Evolutionary conservation across 495 filamentous ascomycete genomes (phyloP).

Genomic region (Penicillium soppii): DNA sequence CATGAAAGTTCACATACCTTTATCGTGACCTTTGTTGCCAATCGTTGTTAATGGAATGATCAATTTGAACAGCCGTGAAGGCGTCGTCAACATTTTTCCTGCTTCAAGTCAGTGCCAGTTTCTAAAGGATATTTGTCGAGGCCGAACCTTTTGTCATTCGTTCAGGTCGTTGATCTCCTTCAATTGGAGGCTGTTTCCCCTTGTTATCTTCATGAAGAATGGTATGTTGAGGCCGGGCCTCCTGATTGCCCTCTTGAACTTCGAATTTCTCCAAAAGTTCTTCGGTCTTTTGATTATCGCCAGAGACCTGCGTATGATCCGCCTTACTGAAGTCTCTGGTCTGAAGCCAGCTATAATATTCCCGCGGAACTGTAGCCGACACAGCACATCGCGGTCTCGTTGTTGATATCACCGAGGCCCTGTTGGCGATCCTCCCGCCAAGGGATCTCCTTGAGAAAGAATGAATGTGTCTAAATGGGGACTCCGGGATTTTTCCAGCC

Average conservation of each 20-base stretch:
- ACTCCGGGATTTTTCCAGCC: background rate
- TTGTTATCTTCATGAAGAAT: conserved; percentile 9
- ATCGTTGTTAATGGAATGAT: conserved; percentile 73
- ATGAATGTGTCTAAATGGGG: background rate
- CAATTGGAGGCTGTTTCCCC: conserved; percentile 41
- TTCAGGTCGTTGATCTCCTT: conserved; percentile 43
- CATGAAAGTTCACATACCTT: conserved; percentile 41
- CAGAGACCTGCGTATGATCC: conserved; percentile 17
- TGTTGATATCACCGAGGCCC: background rate
- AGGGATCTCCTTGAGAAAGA: background rate
- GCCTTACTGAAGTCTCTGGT: conserved; percentile 17
- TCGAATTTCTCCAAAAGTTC: conserved; percentile 21
- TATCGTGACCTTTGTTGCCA: conserved; percentile 51
- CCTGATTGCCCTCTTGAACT: conserved; percentile 9
- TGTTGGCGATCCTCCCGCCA: background rate
- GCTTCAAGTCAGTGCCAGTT: background rate
- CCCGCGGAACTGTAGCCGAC: background rate
- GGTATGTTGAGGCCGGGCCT: conserved; percentile 7
- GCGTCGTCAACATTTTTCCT: conserved; percentile 91
- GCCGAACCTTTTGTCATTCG: conserved; percentile 64
- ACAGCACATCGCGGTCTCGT: background rate
- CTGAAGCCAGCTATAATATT: conserved; percentile 5
- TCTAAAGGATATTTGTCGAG: background rate
- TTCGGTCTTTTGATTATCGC: conserved; percentile 21
- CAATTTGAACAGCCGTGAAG: conserved; percentile 84